These are phyloP conservation scores for Annulohypoxylon moriforme DNA, from an alignment of 495 filamentous ascomycete genomes.

Conservation along the genomic window DNA sequence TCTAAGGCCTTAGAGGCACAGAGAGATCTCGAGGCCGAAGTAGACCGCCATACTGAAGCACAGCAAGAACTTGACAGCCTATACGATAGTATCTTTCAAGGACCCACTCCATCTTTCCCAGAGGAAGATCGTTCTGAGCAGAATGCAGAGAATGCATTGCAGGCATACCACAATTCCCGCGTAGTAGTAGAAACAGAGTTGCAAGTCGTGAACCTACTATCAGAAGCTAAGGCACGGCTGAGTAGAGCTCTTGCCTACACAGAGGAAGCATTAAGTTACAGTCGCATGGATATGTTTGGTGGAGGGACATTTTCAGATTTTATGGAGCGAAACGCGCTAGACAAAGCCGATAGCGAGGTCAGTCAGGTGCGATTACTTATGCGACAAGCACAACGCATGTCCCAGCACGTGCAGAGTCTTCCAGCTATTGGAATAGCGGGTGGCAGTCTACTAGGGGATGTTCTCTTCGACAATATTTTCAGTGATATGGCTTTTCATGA, in stretches of 20 bases:
- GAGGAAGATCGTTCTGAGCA: slow-evolving; percentile 59
- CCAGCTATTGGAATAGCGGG: slow-evolving; percentile 50
- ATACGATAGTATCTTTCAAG: slow-evolving; percentile 58
- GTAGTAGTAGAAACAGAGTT: slow-evolving; percentile 39
- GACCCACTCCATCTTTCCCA: slow-evolving; percentile 59
- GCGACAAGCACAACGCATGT: slow-evolving; percentile 51
- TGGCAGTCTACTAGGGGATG: slow-evolving; percentile 54
- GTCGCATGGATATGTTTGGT: slow-evolving; percentile 49
- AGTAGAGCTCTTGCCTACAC: slow-evolving; percentile 43
- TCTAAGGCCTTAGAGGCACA: slow-evolving; percentile 40
- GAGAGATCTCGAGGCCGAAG: slow-evolving; percentile 42
- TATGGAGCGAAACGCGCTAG: slow-evolving; percentile 56
- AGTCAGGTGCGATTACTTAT: slow-evolving; percentile 41
- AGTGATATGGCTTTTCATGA: slow-evolving; percentile 59
- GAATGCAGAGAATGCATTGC: slow-evolving; percentile 5
- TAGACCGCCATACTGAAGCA: slow-evolving; percentile 47
- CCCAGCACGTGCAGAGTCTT: slow-evolving; percentile 45
- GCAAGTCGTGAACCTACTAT: slow-evolving; percentile 43
- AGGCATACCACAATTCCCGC: slow-evolving; percentile 44
- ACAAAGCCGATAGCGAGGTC: slow-evolving; percentile 48
- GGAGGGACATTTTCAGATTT: slow-evolving; percentile 48
- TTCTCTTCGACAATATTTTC: slow-evolving; percentile 63
- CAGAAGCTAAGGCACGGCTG: slow-evolving; percentile 45
- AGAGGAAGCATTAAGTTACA: slow-evolving; percentile 47
- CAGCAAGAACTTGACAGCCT: slow-evolving; percentile 54